A percentile compares a stretch with the other conserved stretches of the same genome.
Conservation (phyloP, 2,329 filamentous ascomycete genomes). For the Aspergillus ochraceus region DNA sequence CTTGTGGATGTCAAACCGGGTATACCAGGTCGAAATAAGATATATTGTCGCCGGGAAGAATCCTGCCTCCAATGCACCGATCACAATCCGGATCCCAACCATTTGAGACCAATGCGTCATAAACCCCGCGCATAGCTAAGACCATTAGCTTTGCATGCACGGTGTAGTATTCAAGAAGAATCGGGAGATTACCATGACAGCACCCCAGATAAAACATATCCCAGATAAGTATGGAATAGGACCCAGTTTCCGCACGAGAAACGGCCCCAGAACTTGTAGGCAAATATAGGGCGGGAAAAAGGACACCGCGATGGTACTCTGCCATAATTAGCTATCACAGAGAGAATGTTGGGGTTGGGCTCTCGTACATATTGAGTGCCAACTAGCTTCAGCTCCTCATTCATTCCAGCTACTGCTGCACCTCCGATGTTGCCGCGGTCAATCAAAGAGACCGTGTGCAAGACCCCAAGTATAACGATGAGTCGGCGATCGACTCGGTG, state of each 20-base stretch:
- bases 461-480: constrained; percentile 18
- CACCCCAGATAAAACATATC: constrained; percentile 10
- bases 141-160: too few relatives aligned
- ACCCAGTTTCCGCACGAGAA: constrained; percentile 8
- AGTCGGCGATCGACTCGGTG: constrained; percentile 18
- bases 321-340: background rate
- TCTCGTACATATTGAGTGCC: constrained; percentile 18
- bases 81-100: constrained; percentile 41
- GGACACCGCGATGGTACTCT: constrained; percentile 18
- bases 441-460: constrained; percentile 18
- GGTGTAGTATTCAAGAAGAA: too few relatives aligned
- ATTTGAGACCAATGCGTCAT: constrained; percentile 37
- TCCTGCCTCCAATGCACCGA: constrained; percentile 47
- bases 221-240: constrained; percentile 4
- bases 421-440: constrained; percentile 19
- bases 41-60: constrained; percentile 49
- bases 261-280: constrained; percentile 4
- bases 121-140: constrained; percentile 14
- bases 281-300: constrained; percentile 16
- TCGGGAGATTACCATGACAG: constrained; percentile 1
- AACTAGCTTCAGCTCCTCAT: constrained; percentile 8
- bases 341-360: too few relatives aligned
- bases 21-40: constrained; percentile 47
- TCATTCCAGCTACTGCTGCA: constrained; percentile 20
- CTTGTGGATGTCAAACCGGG: constrained; percentile 66